Evolutionary conservation across 306 rosid genomes (phyloP).

Genomic region (Acacia acuminata): DNA sequence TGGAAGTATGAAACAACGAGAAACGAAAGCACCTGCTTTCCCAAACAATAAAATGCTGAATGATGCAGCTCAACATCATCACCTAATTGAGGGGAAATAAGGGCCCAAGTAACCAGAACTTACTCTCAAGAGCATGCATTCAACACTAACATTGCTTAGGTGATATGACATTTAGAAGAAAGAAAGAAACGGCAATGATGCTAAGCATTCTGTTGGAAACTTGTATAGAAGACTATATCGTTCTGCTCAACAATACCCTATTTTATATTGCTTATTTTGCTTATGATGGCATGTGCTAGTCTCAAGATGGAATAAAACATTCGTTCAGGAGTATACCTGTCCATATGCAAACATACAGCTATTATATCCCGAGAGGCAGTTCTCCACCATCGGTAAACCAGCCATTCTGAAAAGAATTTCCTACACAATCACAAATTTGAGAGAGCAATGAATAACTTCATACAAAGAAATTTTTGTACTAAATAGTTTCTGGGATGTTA

Average conservation of each 20-base stretch:
- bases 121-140: neutral
- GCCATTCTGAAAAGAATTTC: constrained; percentile 94
- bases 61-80: neutral
- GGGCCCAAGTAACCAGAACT: constrained; percentile 10
- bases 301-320: constrained; percentile 11
- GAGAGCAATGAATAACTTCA: constrained; percentile 22
- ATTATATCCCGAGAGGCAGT: constrained; percentile 92
- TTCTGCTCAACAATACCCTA: neutral
- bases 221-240: neutral
- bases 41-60: neutral
- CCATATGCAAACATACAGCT: constrained; percentile 99
- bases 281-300: neutral
- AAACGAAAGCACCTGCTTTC: neutral
- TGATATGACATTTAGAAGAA: no score
- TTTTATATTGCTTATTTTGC: neutral
- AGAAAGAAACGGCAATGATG: neutral
- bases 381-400: constrained; percentile 96
- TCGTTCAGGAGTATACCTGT: constrained; percentile 61
- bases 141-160: neutral
- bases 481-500: constrained; percentile 15
- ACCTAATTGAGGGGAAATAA: neutral
- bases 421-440: constrained; percentile 44
- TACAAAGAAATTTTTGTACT: neutral
- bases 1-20: no score
- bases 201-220: neutral